These are phyloP conservation scores for Serendipita indica DNA, from an alignment of 768 basidiomycete genomes.

Conservation along the genomic window DNA sequence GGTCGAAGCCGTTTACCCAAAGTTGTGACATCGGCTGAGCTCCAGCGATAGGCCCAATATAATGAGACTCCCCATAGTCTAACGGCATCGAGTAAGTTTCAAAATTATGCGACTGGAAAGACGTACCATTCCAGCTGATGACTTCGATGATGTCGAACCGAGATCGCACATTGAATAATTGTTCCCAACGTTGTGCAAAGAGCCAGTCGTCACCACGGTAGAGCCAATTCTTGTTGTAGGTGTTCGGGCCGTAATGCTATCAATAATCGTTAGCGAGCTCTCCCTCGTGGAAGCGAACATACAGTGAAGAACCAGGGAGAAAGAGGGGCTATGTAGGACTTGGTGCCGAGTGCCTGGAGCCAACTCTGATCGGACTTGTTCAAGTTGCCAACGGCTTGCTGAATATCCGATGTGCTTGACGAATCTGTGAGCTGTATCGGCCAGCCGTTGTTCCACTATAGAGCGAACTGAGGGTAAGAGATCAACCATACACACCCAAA, in stretches of 20 bases:
- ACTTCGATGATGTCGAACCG: constrained; percentile 46
- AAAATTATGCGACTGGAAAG: neutral
- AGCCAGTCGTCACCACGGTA: constrained; percentile 55
- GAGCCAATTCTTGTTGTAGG: constrained; percentile 58
- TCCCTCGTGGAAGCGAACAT: neutral
- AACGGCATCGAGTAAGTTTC: neutral
- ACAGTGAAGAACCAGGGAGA: constrained; percentile 65
- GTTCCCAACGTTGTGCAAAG: constrained; percentile 53
- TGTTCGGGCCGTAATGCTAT: constrained; percentile 45
- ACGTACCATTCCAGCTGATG: constrained; percentile 40
- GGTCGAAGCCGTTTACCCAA: constrained; percentile 16
- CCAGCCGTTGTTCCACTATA: constrained; percentile 69
- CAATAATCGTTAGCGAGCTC: neutral
- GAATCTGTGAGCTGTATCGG: constrained; percentile 23
- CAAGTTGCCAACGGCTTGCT: neutral
- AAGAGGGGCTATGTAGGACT: constrained; percentile 37
- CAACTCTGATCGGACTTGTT: neutral
- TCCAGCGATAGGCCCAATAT: constrained; percentile 18
- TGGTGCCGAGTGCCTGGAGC: constrained; percentile 9
- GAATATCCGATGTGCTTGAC: neutral
- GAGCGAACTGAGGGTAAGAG: neutral
- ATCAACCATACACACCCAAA: neutral
- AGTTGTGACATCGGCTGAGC: constrained; percentile 24
- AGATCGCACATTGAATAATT: constrained; percentile 38
- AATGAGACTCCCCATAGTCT: constrained; percentile 43